Conservation (phyloP, 2,329 filamentous ascomycete genomes). For the Anisogramma anomala region DNA sequence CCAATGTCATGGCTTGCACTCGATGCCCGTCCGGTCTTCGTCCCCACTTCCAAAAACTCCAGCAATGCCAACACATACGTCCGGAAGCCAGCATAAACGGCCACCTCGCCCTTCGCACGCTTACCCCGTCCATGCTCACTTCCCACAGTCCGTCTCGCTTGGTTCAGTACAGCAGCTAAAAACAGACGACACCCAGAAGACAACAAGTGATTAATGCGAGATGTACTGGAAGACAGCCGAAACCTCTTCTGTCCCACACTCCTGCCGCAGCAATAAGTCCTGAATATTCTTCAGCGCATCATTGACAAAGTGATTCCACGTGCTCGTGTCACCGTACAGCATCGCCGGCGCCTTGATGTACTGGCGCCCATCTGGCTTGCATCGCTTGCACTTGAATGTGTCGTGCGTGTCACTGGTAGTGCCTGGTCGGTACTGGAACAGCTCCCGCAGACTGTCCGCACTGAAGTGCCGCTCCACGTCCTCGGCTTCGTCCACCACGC, state of each 20-base stretch:
- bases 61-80: conserved; percentile 4
- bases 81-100: neutral
- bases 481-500: conserved; percentile 91
- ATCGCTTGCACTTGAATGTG: conserved; percentile 96
- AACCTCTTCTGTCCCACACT: conserved; percentile 65
- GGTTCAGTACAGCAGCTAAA: neutral
- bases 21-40: neutral
- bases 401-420: conserved; percentile 93
- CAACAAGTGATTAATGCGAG: conserved; percentile 48
- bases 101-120: neutral
- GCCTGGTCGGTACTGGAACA: conserved; percentile 81
- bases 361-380: conserved; percentile 77
- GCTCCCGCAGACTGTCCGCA: conserved; percentile 75
- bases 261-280: conserved; percentile 80
- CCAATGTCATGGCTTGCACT: no score
- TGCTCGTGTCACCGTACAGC: conserved; percentile 94
- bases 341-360: conserved; percentile 84
- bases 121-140: neutral
- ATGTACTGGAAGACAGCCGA: conserved; percentile 98
- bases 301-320: conserved; percentile 98
- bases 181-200: neutral
- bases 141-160: neutral
- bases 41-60: conserved; percentile 1
- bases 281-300: conserved; percentile 71
- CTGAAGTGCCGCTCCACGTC: conserved; percentile 97